Evolutionary conservation across 2,329 filamentous ascomycete species (phyloP), one percentile per base, ranked within the genome.

Genomic region (Daldinia eschscholtzii): DNA sequence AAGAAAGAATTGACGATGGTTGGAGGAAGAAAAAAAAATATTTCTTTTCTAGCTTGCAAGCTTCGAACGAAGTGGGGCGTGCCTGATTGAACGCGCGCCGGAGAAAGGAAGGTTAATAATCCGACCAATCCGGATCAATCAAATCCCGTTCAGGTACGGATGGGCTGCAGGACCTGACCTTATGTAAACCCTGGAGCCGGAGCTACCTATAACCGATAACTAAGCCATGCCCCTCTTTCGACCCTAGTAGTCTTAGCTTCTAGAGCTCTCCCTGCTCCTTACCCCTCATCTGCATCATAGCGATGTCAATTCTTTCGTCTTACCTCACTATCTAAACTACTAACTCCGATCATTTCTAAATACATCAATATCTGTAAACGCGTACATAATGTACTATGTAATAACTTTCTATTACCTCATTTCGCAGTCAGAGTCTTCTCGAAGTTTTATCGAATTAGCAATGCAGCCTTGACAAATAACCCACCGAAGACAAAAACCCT

Each of bases 201-300:
- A 58, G 18, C 26, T 18, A 52, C 48, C 15, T 30, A 44, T 41
- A 50, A 18, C 61, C 61, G 53, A 63, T 60, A 23, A 33, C 30
- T 33, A 33, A 33, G 20, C 30, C 9, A 33, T 58, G 57, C 64
- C 68, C 58, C 58, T 64, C 61, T 55, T 46, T 67, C 46, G 55
- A 44, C 46, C 61, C 59, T 63, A 44, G 64, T 58, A 9, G 4
- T 55, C 12, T 12, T 35, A 55, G 50, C 50, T 55, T 57, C 33
- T 37, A 15, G 20, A 61, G 42, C 41, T 48, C 30, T 39, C 53
- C 39, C 33, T 55, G 50, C 37, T 41, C 57, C 7, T 61, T 65
- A 57, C 68, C 68, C 68, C 68, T 64, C 68, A 70, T 44, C 58
- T 65, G 23, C 70, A 72, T 72, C 70, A 72, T 72, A 61, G 46